Conservation (phyloP, 2,329 filamentous ascomycete species). For the Alternaria atra region DNA sequence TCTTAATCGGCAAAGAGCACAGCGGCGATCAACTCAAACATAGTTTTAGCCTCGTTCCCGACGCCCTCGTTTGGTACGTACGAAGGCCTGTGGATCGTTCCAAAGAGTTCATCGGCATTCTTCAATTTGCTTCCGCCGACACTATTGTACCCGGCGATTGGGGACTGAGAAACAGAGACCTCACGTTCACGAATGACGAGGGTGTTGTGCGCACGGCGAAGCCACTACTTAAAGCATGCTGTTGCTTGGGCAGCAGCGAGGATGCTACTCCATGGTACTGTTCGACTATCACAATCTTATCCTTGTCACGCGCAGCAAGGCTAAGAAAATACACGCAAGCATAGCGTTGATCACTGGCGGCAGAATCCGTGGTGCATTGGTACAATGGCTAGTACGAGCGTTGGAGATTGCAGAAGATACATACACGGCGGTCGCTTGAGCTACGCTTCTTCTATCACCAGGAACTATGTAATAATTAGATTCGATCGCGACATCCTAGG, state of each 20-base stretch:
- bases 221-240: not conserved
- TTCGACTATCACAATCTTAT: not conserved
- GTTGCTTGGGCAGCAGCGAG: not conserved
- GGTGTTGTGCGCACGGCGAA: not conserved
- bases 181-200: not conserved
- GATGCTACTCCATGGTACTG: not conserved
- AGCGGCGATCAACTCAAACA: not conserved
- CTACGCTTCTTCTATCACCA: not conserved
- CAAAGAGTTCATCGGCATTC: not conserved
- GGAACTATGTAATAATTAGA: not conserved
- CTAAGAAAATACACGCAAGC: not conserved
- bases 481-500: not conserved
- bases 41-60: not conserved
- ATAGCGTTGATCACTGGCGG: not conserved
- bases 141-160: not conserved
- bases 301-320: not conserved
- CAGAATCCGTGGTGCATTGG: not conserved
- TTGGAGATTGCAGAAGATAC: not conserved
- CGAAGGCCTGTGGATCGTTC: not conserved
- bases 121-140: not conserved
- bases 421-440: not conserved
- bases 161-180: not conserved
- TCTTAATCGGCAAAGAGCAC: not conserved
- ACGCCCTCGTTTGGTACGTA: not conserved
- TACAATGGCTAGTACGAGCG: conserved; percentile 1